These are phyloP conservation scores for Sphaerosporella brunnea DNA, from an alignment of 495 filamentous ascomycete species.

Conservation along the genomic window DNA sequence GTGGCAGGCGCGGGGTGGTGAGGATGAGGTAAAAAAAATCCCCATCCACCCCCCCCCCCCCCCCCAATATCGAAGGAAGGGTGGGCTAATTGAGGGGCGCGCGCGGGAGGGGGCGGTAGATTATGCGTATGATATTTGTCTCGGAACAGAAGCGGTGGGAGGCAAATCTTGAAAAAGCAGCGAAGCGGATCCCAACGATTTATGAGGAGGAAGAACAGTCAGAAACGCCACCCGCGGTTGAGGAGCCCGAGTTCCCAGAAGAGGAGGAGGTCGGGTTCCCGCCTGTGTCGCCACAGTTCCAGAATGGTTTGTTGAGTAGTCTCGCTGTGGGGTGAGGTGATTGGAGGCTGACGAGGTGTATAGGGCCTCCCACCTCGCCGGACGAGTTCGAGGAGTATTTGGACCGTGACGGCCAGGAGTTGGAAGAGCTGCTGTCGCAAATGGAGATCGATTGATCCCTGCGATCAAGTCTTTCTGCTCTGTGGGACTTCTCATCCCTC, in stretches of 20 bases:
- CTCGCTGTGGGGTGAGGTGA: no score
- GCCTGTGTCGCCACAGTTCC: no score
- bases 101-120: conserved; percentile 27
- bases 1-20: conserved; percentile 48
- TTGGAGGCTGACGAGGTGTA: no score
- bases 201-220: conserved; percentile 25
- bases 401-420: conserved; percentile 21
- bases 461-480: no score
- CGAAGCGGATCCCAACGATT: conserved; percentile 24
- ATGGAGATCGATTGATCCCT: no score
- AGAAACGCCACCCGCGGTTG: no score
- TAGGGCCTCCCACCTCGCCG: no score
- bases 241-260: not conserved
- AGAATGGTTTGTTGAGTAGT: no score
- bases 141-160: conserved; percentile 33
- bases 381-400: conserved; percentile 22
- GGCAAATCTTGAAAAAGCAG: conserved; percentile 23
- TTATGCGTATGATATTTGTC: conserved; percentile 33
- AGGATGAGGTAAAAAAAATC: conserved; percentile 72
- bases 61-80: not conserved
- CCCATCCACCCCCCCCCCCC: not conserved
- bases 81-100: no score
- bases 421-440: conserved; percentile 21
- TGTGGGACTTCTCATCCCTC: no score
- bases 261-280: conserved; percentile 1